Conservation (phyloP, 2,329 filamentous ascomycete species). For the Aspergillus sergii region DNA sequence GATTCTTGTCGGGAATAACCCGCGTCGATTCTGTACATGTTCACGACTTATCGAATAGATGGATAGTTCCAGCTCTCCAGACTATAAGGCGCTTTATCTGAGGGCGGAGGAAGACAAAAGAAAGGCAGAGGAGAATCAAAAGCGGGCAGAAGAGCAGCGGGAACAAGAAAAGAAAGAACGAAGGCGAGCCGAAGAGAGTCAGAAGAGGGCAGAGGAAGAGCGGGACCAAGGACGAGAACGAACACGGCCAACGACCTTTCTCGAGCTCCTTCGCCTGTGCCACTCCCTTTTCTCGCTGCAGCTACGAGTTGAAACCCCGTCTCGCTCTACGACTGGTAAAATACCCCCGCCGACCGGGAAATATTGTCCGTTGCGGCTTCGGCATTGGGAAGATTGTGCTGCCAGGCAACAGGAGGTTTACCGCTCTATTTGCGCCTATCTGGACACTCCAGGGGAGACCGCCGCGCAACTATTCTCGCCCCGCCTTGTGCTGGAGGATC, state of each 20-base stretch:
- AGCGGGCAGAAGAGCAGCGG: background rate
- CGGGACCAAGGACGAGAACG: background rate
- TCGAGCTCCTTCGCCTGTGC: slow-evolving; percentile 21
- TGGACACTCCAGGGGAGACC: slow-evolving; percentile 6
- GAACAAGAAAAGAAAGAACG: slow-evolving; percentile 5
- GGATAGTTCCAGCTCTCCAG: too few relatives aligned
- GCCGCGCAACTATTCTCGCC: slow-evolving; percentile 14
- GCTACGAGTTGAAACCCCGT: slow-evolving; percentile 17
- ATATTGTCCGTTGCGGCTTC: slow-evolving; percentile 24
- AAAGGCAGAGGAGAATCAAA: too few relatives aligned
- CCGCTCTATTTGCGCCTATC: slow-evolving; percentile 21
- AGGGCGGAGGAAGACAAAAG: too few relatives aligned
- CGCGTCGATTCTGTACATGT: too few relatives aligned
- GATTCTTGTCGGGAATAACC: too few relatives aligned
- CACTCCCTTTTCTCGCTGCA: slow-evolving; percentile 21
- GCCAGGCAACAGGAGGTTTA: slow-evolving; percentile 23
- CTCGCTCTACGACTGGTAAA: slow-evolving; percentile 25
- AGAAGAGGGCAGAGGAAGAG: too few relatives aligned
- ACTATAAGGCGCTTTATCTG: too few relatives aligned
- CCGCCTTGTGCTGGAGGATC: slow-evolving; percentile 14
- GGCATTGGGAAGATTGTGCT: slow-evolving; percentile 24
- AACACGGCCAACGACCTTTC: slow-evolving; percentile 22
- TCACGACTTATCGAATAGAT: too few relatives aligned
- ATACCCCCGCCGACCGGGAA: slow-evolving; percentile 26
- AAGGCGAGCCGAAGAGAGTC: background rate